phyloP scores from a whole-genome alignment of 2,329 filamentous ascomycete species.

The Stemphylium lycopersici region DNA sequence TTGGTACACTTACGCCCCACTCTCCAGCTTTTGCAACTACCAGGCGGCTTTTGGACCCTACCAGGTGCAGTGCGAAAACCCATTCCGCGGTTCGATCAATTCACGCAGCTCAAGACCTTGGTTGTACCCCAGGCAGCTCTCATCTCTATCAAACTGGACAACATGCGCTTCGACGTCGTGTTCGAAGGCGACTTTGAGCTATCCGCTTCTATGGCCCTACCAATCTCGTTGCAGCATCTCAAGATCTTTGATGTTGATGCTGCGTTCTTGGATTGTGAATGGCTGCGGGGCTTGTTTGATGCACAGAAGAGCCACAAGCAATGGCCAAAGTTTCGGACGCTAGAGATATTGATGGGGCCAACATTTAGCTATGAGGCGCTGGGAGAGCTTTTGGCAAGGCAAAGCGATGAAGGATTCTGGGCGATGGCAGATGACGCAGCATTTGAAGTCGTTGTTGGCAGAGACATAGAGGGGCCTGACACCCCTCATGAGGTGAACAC shows the following conservation, averaged over 20 bases:
- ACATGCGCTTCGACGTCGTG: slow-evolving; percentile 16
- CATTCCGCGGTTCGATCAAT: slow-evolving; percentile 16
- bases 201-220: slow-evolving; percentile 7
- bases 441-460: not conserved
- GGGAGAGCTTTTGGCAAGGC: not conserved
- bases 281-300: slow-evolving; percentile 14
- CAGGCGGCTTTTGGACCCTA: slow-evolving; percentile 25
- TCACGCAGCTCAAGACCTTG: slow-evolving; percentile 8
- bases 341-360: slow-evolving; percentile 13
- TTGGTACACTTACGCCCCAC: slow-evolving; percentile 11
- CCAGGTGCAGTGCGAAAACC: slow-evolving; percentile 22
- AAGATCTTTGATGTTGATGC: slow-evolving; percentile 18
- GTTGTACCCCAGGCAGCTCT: slow-evolving; percentile 20
- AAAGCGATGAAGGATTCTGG: not conserved
- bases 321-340: slow-evolving; percentile 5
- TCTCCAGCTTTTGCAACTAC: slow-evolving; percentile 13
- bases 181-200: slow-evolving; percentile 18
- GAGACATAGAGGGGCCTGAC: not conserved
- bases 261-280: slow-evolving; percentile 6
- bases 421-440: not conserved
- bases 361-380: not conserved
- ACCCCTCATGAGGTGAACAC: too few relatives aligned
- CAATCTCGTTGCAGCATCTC: slow-evolving; percentile 11
- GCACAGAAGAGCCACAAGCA: not conserved
- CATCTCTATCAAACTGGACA: slow-evolving; percentile 20